Conservation (phyloP, 2,329 filamentous ascomycete species). For the Arthrobotrys conoides region DNA sequence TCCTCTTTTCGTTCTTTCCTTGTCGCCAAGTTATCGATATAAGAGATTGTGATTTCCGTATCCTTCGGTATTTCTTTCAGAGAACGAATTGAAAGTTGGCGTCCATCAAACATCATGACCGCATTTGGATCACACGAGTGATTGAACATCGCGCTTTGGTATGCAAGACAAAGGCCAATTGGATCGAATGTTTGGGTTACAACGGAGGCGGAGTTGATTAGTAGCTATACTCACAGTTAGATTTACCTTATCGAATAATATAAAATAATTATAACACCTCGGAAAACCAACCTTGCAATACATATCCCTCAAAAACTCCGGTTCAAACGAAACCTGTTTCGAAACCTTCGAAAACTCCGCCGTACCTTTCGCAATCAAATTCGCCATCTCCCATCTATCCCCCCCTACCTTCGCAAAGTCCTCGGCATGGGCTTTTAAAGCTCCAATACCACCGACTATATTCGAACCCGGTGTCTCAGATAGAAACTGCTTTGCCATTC, state of each 20-base stretch:
- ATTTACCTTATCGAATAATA: not conserved
- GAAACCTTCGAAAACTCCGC: slow-evolving; percentile 71
- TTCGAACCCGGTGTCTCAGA: slow-evolving; percentile 68
- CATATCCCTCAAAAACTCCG: slow-evolving; percentile 68
- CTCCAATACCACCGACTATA: slow-evolving; percentile 69
- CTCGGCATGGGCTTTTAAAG: slow-evolving; percentile 45
- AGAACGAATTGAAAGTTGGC: slow-evolving; percentile 70
- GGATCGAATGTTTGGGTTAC: slow-evolving; percentile 73
- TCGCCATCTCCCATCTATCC: slow-evolving; percentile 70
- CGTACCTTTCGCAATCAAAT: slow-evolving; percentile 72
- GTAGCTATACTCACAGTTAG: slow-evolving; percentile 67
- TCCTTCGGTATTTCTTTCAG: slow-evolving; percentile 71
- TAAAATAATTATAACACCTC: not conserved
- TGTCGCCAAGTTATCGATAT: slow-evolving; percentile 73
- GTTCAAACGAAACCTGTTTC: slow-evolving; percentile 65
- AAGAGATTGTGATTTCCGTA: slow-evolving; percentile 75
- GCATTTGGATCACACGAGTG: slow-evolving; percentile 76
- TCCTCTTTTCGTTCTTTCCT: slow-evolving; percentile 71
- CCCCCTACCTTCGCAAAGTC: slow-evolving; percentile 68
- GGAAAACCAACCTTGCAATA: slow-evolving; percentile 68
- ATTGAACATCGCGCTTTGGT: slow-evolving; percentile 72
- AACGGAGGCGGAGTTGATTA: slow-evolving; percentile 74
- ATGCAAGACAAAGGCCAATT: slow-evolving; percentile 74
- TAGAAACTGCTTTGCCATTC: slow-evolving; percentile 68
- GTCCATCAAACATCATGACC: slow-evolving; percentile 73